These are phyloP conservation scores for Otatea glauca DNA, from an alignment of 176 grass and related monocot genomes.

Conservation along the genomic window DNA sequence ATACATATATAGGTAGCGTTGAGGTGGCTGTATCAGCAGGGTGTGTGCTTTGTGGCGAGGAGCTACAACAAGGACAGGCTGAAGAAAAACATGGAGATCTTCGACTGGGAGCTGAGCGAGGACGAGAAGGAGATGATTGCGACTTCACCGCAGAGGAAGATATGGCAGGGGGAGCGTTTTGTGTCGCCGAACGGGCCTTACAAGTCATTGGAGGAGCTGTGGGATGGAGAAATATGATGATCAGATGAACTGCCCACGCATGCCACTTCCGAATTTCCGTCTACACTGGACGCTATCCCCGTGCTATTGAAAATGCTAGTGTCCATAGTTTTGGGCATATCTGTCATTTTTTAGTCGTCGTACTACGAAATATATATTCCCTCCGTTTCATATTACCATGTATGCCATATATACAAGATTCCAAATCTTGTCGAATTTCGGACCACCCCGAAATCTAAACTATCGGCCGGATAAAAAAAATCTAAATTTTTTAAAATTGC, in stretches of 20 bases:
- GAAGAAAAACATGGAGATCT: slow-evolving; percentile 73
- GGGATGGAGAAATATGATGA: slow-evolving; percentile 67
- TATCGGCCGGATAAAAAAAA: too few relatives aligned
- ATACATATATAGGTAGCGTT: slow-evolving; percentile 42
- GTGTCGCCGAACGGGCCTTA: slow-evolving; percentile 55
- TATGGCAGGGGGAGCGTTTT: slow-evolving; percentile 34
- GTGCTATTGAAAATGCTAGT: background rate
- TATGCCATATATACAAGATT: too few relatives aligned
- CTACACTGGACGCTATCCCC: too few relatives aligned
- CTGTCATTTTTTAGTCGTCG: too few relatives aligned
- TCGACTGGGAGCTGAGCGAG: slow-evolving; percentile 69
- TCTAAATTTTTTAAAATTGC: too few relatives aligned
- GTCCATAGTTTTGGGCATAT: too few relatives aligned
- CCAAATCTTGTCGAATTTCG: too few relatives aligned
- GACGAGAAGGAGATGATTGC: slow-evolving; percentile 52
- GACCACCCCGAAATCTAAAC: too few relatives aligned
- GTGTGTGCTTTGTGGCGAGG: slow-evolving; percentile 46
- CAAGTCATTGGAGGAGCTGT: slow-evolving; percentile 62
- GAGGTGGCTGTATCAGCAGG: slow-evolving; percentile 77
- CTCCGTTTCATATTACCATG: too few relatives aligned
- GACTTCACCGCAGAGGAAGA: slow-evolving; percentile 52
- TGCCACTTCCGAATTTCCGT: too few relatives aligned
- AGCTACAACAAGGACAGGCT: slow-evolving; percentile 67
- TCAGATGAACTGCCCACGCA: too few relatives aligned
- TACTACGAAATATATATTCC: too few relatives aligned